Conservation (phyloP, 2,329 filamentous ascomycete species). For the Apiospora saccharicola region DNA sequence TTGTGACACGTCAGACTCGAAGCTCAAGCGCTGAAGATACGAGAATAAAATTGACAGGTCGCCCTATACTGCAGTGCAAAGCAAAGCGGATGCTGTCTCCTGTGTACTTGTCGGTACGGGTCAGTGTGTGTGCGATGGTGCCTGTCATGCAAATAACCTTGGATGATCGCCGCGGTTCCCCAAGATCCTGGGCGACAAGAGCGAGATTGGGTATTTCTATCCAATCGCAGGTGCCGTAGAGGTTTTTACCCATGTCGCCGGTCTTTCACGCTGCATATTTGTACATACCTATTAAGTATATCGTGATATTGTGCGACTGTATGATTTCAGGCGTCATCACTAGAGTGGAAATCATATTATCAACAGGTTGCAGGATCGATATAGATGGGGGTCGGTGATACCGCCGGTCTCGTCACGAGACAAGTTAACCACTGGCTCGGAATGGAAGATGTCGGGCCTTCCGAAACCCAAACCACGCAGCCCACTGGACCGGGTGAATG, state of each 20-base stretch:
- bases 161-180: constrained; percentile 27
- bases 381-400: constrained; percentile 17
- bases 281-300: neutral
- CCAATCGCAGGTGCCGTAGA: neutral
- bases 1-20: constrained; percentile 14
- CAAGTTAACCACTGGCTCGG: constrained; percentile 6
- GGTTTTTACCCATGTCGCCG: neutral
- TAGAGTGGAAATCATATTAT: neutral
- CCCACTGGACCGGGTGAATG: constrained; percentile 1
- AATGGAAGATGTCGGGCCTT: constrained; percentile 10
- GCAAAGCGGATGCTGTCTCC: constrained; percentile 1
- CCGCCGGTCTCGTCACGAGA: neutral
- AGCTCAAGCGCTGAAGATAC: neutral
- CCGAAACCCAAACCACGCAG: constrained; percentile 9
- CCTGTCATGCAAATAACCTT: constrained; percentile 26
- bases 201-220: constrained; percentile 7
- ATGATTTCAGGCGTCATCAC: neutral
- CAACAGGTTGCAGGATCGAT: neutral
- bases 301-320: neutral
- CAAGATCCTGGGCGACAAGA: constrained; percentile 24
- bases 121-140: neutral
- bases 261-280: neutral
- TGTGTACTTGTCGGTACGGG: constrained; percentile 20
- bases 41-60: neutral
- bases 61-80: neutral